Percentiles rank a stretch among this genome's conserved stretches.
These are phyloP conservation scores for Pseudogymnoascus sp. DNA, from an alignment of 2,329 filamentous ascomycete species.

Conservation along the genomic window DNA sequence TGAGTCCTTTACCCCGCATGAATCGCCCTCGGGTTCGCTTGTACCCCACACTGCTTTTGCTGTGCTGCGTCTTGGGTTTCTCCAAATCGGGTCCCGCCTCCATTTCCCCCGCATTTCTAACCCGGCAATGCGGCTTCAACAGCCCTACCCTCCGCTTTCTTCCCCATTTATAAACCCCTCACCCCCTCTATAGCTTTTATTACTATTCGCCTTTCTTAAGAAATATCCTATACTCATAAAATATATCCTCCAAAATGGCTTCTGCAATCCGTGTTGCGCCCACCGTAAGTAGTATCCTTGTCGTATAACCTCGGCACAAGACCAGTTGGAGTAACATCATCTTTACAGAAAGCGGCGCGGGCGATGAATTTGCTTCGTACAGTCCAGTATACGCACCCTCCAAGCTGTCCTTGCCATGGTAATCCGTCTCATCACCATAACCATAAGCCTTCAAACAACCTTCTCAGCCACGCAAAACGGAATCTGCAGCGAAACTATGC, in stretches of 20 bases:
- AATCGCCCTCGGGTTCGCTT: background rate
- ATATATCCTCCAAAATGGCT: background rate
- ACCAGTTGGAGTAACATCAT: conserved; percentile 11
- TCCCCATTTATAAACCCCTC: conserved; percentile 7
- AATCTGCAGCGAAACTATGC: conserved; percentile 48
- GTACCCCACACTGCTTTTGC: background rate
- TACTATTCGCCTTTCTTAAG: background rate
- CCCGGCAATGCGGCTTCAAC: background rate
- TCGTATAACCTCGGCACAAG: background rate
- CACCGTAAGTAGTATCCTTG: conserved; percentile 7
- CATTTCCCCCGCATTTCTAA: conserved; percentile 4
- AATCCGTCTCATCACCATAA: conserved; percentile 73
- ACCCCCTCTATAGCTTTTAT: background rate
- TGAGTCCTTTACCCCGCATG: background rate
- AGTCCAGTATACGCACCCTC: conserved; percentile 84
- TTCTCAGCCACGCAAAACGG: conserved; percentile 37
- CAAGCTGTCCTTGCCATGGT: conserved; percentile 83
- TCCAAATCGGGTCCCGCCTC: background rate
- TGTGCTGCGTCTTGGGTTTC: background rate
- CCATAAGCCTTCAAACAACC: conserved; percentile 32
- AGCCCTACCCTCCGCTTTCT: background rate
- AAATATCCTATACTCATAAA: background rate
- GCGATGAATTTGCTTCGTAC: conserved; percentile 71
- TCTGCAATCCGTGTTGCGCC: conserved; percentile 6
- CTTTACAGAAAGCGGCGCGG: conserved; percentile 44